phyloP scores from a whole-genome alignment of 306 rosid genomes.

The Trifolium repens region DNA sequence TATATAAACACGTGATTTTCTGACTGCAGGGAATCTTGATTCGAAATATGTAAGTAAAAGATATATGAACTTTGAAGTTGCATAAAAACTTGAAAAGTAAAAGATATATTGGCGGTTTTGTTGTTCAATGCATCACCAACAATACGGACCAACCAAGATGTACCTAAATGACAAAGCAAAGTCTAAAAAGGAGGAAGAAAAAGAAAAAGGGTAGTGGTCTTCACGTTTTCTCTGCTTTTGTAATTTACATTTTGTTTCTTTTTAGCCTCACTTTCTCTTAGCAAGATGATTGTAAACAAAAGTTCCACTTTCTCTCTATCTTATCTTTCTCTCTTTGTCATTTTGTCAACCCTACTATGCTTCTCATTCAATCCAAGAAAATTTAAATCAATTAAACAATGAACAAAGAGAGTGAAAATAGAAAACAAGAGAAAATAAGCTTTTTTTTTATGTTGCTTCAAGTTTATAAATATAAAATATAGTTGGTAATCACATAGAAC shows the following conservation, averaged over 20 bases:
- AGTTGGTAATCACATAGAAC: neutral
- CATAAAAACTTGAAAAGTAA: conserved; percentile 35
- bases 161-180: conserved; percentile 54
- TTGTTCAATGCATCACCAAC: conserved; percentile 53
- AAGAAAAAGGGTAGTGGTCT: conserved; percentile 49
- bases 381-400: conserved; percentile 9
- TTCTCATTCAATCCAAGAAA: conserved; percentile 36
- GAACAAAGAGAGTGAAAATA: neutral
- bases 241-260: conserved; percentile 43
- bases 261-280: conserved; percentile 50
- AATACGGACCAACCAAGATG: conserved; percentile 52
- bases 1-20: neutral
- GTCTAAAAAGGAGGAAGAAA: conserved; percentile 46
- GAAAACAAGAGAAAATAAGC: neutral
- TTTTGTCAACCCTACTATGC: conserved; percentile 47
- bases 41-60: neutral
- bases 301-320: conserved; percentile 52
- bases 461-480: neutral
- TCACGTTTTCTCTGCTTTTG: conserved; percentile 62
- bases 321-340: conserved; percentile 44
- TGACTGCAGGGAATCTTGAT: neutral
- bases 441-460: conserved; percentile 9
- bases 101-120: conserved; percentile 41
- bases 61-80: conserved; percentile 37
- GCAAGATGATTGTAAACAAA: conserved; percentile 45